phyloP scores from a whole-genome alignment of 1,284 basidiomycete species.

The Boletus smithii region DNA sequence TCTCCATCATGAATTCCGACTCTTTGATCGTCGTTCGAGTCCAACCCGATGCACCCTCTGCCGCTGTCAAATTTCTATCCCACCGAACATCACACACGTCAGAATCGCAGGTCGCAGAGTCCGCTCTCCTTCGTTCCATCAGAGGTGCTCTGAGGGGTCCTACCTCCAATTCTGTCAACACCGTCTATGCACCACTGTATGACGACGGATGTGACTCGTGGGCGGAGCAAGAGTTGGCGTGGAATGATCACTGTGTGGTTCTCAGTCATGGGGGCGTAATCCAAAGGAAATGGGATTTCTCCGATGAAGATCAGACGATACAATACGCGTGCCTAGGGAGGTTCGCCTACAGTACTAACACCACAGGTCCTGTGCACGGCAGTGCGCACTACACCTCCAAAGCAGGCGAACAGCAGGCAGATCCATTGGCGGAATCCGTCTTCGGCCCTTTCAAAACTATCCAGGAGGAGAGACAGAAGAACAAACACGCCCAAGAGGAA shows the following conservation, averaged over 20 bases:
- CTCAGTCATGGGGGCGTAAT: constrained; percentile 71
- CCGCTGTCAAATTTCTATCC: constrained; percentile 31
- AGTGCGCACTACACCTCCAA: constrained; percentile 40
- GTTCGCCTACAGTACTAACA: constrained; percentile 51
- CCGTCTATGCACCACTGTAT: constrained; percentile 40
- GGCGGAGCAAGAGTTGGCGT: constrained; percentile 58
- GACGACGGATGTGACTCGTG: constrained; percentile 33
- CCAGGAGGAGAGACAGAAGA: constrained; percentile 31
- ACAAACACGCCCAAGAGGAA: constrained; percentile 33
- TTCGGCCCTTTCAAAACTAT: constrained; percentile 57
- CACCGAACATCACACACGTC: constrained; percentile 7
- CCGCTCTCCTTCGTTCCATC: constrained; percentile 50
- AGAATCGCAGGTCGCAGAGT: constrained; percentile 29
- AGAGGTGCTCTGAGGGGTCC: constrained; percentile 50
- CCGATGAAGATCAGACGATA: constrained; percentile 65
- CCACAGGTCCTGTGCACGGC: constrained; percentile 35
- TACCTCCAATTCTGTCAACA: constrained; percentile 38
- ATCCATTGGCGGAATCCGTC: constrained; percentile 39
- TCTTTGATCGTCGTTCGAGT: constrained; percentile 33
- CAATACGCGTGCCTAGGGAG: constrained; percentile 75
- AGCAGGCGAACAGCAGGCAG: constrained; percentile 28
- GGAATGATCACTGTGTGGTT: constrained; percentile 67
- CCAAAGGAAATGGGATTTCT: constrained; percentile 71
- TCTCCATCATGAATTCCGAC: constrained; percentile 20
- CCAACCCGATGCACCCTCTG: constrained; percentile 35